phyloP scores from a whole-genome alignment of 257 asterid species.

The Solanum sitiens region DNA sequence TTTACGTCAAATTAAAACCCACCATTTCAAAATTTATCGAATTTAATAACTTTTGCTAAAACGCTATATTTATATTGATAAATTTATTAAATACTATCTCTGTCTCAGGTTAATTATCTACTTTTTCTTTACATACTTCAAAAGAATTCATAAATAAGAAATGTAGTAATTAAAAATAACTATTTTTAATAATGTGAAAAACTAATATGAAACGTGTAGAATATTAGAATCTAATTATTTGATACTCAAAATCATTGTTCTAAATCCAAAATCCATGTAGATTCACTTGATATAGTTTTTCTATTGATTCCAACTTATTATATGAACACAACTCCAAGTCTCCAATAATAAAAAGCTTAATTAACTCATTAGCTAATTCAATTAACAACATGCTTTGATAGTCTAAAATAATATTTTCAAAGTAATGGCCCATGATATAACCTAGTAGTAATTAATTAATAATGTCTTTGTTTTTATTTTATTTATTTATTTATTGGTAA shows the following conservation, averaged over 20 bases:
- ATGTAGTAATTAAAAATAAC: too few relatives aligned
- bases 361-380: not conserved
- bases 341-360: not conserved
- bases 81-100: not conserved
- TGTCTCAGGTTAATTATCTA: too few relatives aligned
- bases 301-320: not conserved
- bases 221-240: not conserved
- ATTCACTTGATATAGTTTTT: not conserved
- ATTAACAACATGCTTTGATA: not conserved
- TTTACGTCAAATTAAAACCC: not conserved
- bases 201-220: too few relatives aligned
- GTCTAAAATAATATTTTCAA: not conserved
- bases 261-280: not conserved
- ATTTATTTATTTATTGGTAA: not conserved
- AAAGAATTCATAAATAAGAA: too few relatives aligned
- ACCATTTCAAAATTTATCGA: not conserved
- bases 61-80: not conserved
- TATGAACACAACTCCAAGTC: not conserved
- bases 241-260: not conserved
- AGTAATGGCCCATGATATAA: not conserved
- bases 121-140: too few relatives aligned
- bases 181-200: too few relatives aligned
- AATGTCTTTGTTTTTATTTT: not conserved
- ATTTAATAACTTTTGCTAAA: accelerated
- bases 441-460: not conserved